A percentile compares a stretch with the other conserved stretches of the same genome.
These are phyloP conservation scores for Malus fusca DNA, from an alignment of 306 rosid species.

Conservation along the genomic window DNA sequence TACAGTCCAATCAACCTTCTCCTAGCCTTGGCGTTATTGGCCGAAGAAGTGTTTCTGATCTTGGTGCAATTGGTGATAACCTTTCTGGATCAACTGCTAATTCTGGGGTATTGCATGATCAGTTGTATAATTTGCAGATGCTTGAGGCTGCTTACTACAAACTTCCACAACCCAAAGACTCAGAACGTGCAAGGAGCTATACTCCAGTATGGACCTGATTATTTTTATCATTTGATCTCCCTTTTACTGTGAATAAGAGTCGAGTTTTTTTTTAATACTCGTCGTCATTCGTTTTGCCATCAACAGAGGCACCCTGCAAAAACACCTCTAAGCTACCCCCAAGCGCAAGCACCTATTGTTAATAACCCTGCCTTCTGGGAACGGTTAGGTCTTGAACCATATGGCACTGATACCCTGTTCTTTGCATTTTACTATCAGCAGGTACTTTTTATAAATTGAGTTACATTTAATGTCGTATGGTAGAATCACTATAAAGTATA, in stretches of 20 bases:
- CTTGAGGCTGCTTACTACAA: constrained; percentile 75
- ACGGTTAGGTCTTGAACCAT: constrained; percentile 57
- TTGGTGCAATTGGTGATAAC: constrained; percentile 85
- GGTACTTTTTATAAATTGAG: constrained; percentile 32
- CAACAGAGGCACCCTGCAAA: constrained; percentile 68
- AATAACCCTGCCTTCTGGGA: constrained; percentile 97
- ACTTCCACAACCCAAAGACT: constrained; percentile 86
- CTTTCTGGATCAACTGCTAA: constrained; percentile 46
- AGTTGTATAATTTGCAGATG: constrained; percentile 67
- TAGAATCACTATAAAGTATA: constrained; percentile 10
- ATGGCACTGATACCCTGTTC: constrained; percentile 77
- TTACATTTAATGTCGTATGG: not conserved
- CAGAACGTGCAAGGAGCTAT: constrained; percentile 81
- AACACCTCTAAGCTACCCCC: constrained; percentile 86
- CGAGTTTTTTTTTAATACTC: not conserved
- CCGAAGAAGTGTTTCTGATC: constrained; percentile 83
- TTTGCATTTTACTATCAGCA: constrained; percentile 94
- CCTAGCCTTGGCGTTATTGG: constrained; percentile 90
- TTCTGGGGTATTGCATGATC: constrained; percentile 73
- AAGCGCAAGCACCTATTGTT: constrained; percentile 87
- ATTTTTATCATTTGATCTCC: not conserved
- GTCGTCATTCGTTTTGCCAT: constrained; percentile 11
- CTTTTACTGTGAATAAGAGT: not conserved
- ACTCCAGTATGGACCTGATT: constrained; percentile 55
- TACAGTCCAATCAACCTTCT: constrained; percentile 68